Base-by-base conservation (phyloP, 306 rosid genomes). In the Corylus americana region DNA sequence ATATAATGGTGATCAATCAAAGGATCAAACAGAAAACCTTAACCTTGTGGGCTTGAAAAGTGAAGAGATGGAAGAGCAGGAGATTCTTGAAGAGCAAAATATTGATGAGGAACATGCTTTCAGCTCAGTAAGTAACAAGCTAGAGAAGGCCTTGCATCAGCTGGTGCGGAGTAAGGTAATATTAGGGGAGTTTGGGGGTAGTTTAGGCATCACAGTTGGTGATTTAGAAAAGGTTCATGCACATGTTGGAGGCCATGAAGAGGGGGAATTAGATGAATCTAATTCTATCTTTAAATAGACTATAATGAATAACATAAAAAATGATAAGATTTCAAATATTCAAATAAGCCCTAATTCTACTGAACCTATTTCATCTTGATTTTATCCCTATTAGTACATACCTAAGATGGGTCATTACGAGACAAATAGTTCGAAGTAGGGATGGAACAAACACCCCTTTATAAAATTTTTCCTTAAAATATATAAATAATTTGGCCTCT, bases 71-170 rank as follows among this genome's bases (percentile, higher is more conserved):
- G 82, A 87, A 4, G 90, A 80, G 64, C 80, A 80, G 45, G 78
- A 84, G 53, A 71, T 85, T 66, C 81, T 78, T 58, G 87, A 79
- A 77, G 89, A 80, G 61, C 55, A 83, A 80, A 12, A 79, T 64
- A 77, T 78, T 9, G 91, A 80, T 1, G 89, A 88, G 69, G 91
- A 86, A 74, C 74, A 78, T 2, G 74, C 87, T 14, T 84, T 80
- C 37, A 75, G 76, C 51, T 89, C 91, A 37, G 81, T 82, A 31
- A 82, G 82, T 37, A 84, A 76, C 68, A 87, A 91, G 86, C 89
- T 84, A 1, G 93, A 79, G 75, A 87, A 85, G 79, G 83, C 74
- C 25, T 73, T 81, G 84, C 88, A 83, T 27, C 93, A 89, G 45
- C 76, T 89, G 88, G 87, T 86, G 22, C 78, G 48, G 29, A 66